phyloP scores from a whole-genome alignment of 257 asterid species.

The Anisodus acutangulus region DNA sequence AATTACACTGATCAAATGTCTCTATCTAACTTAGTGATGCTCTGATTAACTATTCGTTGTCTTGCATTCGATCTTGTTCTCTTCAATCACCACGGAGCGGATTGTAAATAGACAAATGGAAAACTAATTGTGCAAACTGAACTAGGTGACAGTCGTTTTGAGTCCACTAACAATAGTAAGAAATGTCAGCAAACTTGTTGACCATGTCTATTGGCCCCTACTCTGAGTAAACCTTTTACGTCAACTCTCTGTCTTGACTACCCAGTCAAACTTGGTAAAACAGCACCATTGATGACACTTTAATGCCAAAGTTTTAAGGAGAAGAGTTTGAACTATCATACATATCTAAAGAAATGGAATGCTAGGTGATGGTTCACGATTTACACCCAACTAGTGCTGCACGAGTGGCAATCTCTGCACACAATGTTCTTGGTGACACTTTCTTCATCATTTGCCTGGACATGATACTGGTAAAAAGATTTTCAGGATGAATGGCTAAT shows the following conservation, averaged over 20 bases:
- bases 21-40: not conserved
- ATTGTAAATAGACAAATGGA: not conserved
- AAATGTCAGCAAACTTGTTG: not conserved
- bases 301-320: not conserved
- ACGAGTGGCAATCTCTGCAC: not conserved
- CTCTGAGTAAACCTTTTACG: not conserved
- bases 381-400: not conserved
- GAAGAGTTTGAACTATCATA: not conserved
- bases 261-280: not conserved
- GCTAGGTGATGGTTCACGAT: not conserved
- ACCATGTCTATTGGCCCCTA: not conserved
- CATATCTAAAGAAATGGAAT: not conserved
- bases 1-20: not conserved
- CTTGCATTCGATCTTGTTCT: not conserved
- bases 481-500: not conserved
- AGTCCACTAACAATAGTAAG: conserved; percentile 4
- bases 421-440: not conserved
- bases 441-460: not conserved
- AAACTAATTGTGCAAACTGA: not conserved
- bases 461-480: not conserved
- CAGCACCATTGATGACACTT: not conserved
- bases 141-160: conserved; percentile 2
- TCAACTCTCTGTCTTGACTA: not conserved
- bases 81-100: not conserved
- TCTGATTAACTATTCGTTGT: not conserved